These are phyloP conservation scores for Diplodia scrobiculata DNA, from an alignment of 2,329 filamentous ascomycete genomes.

Conservation along the genomic window DNA sequence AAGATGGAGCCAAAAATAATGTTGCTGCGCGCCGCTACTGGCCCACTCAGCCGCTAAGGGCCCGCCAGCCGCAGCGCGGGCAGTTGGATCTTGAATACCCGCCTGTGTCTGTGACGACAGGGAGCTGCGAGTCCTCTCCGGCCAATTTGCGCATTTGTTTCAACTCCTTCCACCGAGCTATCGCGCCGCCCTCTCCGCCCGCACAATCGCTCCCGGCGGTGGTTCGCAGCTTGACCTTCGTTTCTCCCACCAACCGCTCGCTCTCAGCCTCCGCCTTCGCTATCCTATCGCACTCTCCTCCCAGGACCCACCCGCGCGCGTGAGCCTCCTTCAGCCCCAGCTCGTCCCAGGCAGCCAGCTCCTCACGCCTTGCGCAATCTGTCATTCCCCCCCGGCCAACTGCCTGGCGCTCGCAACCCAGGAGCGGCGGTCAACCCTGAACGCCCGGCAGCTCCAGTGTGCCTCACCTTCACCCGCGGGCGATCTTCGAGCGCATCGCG, in stretches of 20 bases:
- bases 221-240: conserved; percentile 17
- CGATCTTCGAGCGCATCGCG: conserved; percentile 10
- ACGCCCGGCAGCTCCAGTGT: conserved; percentile 14
- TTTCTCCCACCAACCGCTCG: conserved; percentile 22
- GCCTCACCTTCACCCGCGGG: neutral
- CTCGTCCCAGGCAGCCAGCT: conserved; percentile 13
- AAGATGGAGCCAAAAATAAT: conserved; percentile 15
- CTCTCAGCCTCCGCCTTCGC: conserved; percentile 6
- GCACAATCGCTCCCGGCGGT: conserved; percentile 5
- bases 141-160: conserved; percentile 25
- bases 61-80: conserved; percentile 14
- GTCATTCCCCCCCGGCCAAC: conserved; percentile 8
- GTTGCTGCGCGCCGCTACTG: neutral
- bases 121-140: conserved; percentile 11
- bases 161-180: conserved; percentile 17
- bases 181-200: conserved; percentile 3
- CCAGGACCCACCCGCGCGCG: conserved; percentile 23
- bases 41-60: conserved; percentile 12
- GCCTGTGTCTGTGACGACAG: conserved; percentile 25
- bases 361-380: conserved; percentile 22
- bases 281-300: conserved; percentile 6
- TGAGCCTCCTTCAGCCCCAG: conserved; percentile 17
- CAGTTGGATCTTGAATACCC: conserved; percentile 13
- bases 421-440: conserved; percentile 6
- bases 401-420: neutral